Base-by-base conservation (phyloP, 2,329 filamentous ascomycete genomes). In the Xylariaceae sp. region DNA sequence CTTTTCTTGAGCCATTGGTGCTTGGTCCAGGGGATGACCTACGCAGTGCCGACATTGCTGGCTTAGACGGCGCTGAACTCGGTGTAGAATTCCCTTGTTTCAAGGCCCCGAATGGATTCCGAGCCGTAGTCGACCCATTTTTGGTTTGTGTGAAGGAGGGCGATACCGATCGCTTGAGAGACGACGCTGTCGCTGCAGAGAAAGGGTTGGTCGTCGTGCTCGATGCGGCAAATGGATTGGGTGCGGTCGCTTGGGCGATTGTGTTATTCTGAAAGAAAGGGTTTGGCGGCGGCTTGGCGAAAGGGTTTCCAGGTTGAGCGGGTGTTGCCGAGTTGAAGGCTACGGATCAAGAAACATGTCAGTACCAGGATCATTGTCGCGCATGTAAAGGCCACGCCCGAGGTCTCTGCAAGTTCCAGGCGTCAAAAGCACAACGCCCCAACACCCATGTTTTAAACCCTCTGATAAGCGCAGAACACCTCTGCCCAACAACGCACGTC, bases 241-340 rank as follows among this genome's bases (percentile, higher is more conserved):
- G 24, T 9, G 34, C 19, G 8, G 55, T 31, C 8, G 45, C 28
- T 37, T 55, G 59, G n/a, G 45, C 26, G 12, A 44, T 28, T 11
- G 43, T 53, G 31, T 56, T 59, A 14, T 33, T 40, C 14, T 48
- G 46, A 39, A 56, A 48, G 39, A 69, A 67, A 7, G 66, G 65
- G 39, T 68, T 69, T n/a, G 40, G 36, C 4, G 51, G 34, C 14
- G 62, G 57, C 49, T 59, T 52, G 28, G 56, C 58, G 51, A 69
- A 69, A 2, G 67, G 65, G 33, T 68, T 68, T n/a, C n/a, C 36
- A 28, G 54, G 43, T 37, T 60, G 50, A 19, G 53, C 47, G 17
- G 63, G 29, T 6, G 19, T 43, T 47, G 51, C 55, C 29, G 62
- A 47, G 39, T 53, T 51, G 44, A 69, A 70, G 58, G 68, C 68